Conservation (phyloP, 1,284 basidiomycete genomes). For the Puccinia triticina region DNA sequence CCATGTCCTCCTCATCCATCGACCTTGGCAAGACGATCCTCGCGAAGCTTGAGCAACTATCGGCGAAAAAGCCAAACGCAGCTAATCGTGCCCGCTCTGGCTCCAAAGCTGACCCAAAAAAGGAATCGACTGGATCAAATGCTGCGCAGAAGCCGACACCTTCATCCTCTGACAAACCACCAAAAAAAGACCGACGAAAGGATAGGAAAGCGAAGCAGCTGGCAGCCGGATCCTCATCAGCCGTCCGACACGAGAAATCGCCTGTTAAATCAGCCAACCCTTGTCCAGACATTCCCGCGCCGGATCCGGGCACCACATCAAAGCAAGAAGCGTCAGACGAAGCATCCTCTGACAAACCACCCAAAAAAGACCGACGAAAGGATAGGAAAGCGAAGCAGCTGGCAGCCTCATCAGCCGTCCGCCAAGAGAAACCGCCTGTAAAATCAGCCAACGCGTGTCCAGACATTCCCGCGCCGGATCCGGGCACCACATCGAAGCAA, state of each 20-base stretch:
- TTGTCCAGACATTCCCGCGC: background rate
- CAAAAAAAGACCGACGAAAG: no score
- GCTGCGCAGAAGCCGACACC: background rate
- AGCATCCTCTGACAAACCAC: no score
- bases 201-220: no score
- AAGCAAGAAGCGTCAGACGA: background rate
- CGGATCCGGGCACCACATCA: background rate
- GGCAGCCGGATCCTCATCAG: no score
- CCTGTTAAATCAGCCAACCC: no score
- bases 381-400: no score
- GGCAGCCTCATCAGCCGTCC: no score
- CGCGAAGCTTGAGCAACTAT: background rate
- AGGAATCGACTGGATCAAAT: background rate
- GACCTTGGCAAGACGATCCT: conserved; percentile 20
- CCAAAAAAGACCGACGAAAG: no score
- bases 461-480: background rate
- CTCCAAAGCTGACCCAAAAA: background rate
- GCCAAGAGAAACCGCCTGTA: no score
- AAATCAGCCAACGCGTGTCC: no score
- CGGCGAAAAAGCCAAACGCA: background rate
- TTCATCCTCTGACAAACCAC: background rate
- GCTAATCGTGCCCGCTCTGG: background rate
- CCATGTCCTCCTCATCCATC: background rate
- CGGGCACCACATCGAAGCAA: background rate
- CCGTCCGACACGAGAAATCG: no score